Base-by-base conservation (phyloP, 139 green algal genomes). In the Chlamydomonas sp. region DNA sequence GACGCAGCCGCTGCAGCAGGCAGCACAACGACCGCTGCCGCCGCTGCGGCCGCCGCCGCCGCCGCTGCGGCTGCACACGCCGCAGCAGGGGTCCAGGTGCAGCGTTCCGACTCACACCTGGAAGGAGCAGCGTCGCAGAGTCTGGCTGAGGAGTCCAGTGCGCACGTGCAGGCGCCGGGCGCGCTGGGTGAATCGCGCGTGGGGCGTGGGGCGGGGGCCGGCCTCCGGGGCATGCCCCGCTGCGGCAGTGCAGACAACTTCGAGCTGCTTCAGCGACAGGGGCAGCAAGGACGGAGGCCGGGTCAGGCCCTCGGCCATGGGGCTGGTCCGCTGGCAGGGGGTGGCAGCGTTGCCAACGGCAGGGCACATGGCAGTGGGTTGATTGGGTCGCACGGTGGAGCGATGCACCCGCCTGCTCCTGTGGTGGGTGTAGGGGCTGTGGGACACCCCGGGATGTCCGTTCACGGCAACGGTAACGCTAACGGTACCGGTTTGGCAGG, bases 231-330 rank as follows among this genome's bases (percentile, higher is more conserved):
- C 6, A 87, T 87, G 83, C 71, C 74, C 0, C 83, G 83, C 2
- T 87, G 83, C 61, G 83, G 73, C 73, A 88, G 84, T 64, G 68
- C 71, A 0, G 78, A 87, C 18, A 87, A 87, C 74, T 87, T 87
- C 62, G 61, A 68, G 31, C 61, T 87, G 15, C 74, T 87, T n/a
- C 49, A 78, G 62, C 79, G 63, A 15, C 83, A 86, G 57, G n/a
- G 73, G 75, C 85, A 76, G 85, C 89, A 92, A 77, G 75, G 78
- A 49, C 31, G 31, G 31, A 49, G 31, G 31, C 31, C 31, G 31
- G 31, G 31, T 49, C 31, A 49, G 31, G 31, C 31, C 31, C 31
- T 49, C 31, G 31, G 31, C 31, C 31, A 49, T 49, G 31, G 31
- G 31, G 31, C 31, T 49, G 31, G 31, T 49, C 31, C 31, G 31